Evolutionary conservation across 2,329 filamentous ascomycete species (phyloP).

Genomic region (Fusarium bulbicola): DNA sequence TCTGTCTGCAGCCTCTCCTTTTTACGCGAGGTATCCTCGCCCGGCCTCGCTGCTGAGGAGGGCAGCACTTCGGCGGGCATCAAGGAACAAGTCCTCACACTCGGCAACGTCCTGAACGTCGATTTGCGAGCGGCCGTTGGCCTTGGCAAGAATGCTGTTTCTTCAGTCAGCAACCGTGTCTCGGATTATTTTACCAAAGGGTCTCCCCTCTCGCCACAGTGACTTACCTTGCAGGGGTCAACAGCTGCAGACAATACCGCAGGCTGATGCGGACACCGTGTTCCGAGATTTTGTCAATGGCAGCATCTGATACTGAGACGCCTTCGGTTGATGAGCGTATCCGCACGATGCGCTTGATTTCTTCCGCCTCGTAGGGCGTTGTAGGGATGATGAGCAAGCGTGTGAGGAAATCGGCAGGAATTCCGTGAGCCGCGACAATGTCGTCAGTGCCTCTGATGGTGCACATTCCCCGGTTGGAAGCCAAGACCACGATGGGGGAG

Average conservation of each 20-base stretch:
- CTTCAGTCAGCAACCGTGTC: slow-evolving; percentile 47
- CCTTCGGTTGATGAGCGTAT: slow-evolving; percentile 85
- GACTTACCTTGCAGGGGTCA: slow-evolving; percentile 80
- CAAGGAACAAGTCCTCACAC: slow-evolving; percentile 85
- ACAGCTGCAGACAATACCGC: slow-evolving; percentile 90
- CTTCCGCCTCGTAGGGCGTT: slow-evolving; percentile 83
- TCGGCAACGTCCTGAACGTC: slow-evolving; percentile 81
- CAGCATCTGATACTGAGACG: slow-evolving; percentile 80
- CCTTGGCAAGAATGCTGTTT: slow-evolving; percentile 83
- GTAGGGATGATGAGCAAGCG: slow-evolving; percentile 97
- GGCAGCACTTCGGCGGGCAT: slow-evolving; percentile 79
- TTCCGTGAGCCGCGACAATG: slow-evolving; percentile 87
- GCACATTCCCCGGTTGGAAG: slow-evolving; percentile 94
- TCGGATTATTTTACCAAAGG: slow-evolving; percentile 36
- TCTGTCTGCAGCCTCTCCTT: slow-evolving; percentile 9
- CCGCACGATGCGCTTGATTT: slow-evolving; percentile 92
- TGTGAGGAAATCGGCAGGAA: slow-evolving; percentile 91
- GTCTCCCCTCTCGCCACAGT: slow-evolving; percentile 29
- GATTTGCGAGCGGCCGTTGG: slow-evolving; percentile 80
- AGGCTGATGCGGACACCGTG: slow-evolving; percentile 90
- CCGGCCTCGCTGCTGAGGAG: slow-evolving; percentile 72
- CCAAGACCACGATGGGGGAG: slow-evolving; percentile 95
- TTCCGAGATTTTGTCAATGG: slow-evolving; percentile 85
- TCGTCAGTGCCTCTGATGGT: slow-evolving; percentile 88
- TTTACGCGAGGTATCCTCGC: slow-evolving; percentile 71